Base-by-base conservation (phyloP, 108 stramenopile species). In the Parietichytrium sp. region DNA sequence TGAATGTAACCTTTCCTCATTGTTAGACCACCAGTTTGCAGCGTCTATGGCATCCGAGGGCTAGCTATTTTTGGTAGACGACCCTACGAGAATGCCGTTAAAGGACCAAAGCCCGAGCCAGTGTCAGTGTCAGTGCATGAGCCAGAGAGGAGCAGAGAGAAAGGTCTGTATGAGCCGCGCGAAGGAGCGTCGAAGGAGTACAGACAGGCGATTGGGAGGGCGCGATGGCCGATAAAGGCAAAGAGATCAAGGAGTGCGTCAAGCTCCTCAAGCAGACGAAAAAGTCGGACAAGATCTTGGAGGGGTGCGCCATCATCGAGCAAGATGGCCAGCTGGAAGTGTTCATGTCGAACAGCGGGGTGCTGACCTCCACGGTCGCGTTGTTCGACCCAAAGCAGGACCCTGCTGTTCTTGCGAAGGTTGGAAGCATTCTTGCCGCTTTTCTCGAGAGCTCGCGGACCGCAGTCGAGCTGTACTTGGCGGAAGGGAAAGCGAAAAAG, bases 231-330 rank as follows among this genome's bases (percentile, higher is more conserved):
- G n/a, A n/a, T n/a, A n/a, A n/a, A n/a, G n/a, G n/a, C 15, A 72
- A 72, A 72, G 61, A 72, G 38, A 33, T 72, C 8, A 72, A 72
- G 42, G 61, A 33, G 13, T 72, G 61, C 42, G 61, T 42, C 20
- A 72, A 72, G 42, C 42, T 72, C 0, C 61, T 72, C 61, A 72
- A 72, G 33, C 61, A 72, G 33, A 72, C 61, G 16, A 72, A 72
- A 20, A 72, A 72, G 61, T 33, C 36, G 42, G 33, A 33, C 29
- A 72, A 72, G 20, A 42, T 72, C 10, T 42, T 72, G 20, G 61
- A 72, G 20, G 61, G 61, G 6, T 25, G 36, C 10, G 61, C 61
- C 16, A 6, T 72, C n/a, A 33, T 72, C 20, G 10, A 33, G 1
- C 49, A 50, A 18, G 18, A 33, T 45, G 38, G 45, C 20, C 61